Evolutionary conservation across 306 rosid species (phyloP), one percentile per base, ranked within the genome.

Genomic region (Cucurbita maxima): DNA sequence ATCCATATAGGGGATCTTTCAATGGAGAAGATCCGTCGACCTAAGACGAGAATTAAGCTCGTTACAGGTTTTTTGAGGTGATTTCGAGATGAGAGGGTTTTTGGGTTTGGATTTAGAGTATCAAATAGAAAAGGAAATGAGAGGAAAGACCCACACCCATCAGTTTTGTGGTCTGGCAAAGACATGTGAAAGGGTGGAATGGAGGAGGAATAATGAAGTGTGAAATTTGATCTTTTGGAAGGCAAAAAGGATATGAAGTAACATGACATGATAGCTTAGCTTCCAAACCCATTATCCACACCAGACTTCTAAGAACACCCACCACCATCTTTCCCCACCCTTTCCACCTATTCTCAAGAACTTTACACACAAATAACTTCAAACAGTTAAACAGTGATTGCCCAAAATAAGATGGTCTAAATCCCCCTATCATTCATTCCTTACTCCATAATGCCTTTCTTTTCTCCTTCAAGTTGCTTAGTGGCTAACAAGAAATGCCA

Each of bases 201-300:
- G 34, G 34, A 30, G 34, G 34, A 30, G 34, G 34, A 30, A 30
- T 30, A 40, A 63, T 63, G 71, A 63, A 63, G 1, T 9, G 7
- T 63, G 51, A 40, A 18, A 63, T 8, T 40, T 63, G 71, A 40
- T n/a, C 3, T 40, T 38, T n/a, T 63, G 71, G 50, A 63, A 63
- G 71, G 71, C 71, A 63, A 38, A n/a, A 63, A 63, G 71, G 51
- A 40, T 40, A 8, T 63, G 71, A 38, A 63, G 51, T 40, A 63
- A 63, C 71, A 63, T 40, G 71, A 63, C 51, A 62, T 62, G 69
- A 61, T 61, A 37, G 68, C 68, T 61, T 37, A 61, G 68, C 68
- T 61, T 61, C 20, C 47, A 61, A 61, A 37, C 43, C 40, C 63
- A 58, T 58, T 12, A 25, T 58, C 36, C 59, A 55, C 6, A 19